A percentile compares a stretch with the other conserved stretches of the same genome.
Conservation (phyloP, 2,329 filamentous ascomycete species). For the Fusarium falciforme region DNA sequence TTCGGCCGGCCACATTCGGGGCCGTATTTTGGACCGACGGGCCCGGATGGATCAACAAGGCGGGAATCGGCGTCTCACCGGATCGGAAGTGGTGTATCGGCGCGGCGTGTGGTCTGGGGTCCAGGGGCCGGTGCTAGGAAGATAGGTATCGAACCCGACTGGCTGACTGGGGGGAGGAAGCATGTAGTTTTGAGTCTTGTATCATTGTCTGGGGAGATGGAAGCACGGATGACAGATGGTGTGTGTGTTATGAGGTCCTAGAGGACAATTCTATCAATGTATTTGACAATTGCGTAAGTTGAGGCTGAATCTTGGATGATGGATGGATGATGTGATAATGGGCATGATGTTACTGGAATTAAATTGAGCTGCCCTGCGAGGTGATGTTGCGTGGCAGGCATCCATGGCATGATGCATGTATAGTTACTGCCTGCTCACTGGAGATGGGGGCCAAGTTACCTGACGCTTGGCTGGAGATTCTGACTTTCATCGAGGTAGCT, state of each 20-base stretch:
- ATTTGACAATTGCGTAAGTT: not conserved
- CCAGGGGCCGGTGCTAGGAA: not conserved
- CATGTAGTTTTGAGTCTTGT: not conserved
- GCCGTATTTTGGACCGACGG: not conserved
- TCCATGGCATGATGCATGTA: not conserved
- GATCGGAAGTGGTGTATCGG: not conserved
- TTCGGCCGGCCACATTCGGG: conserved; percentile 14
- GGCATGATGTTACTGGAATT: not conserved
- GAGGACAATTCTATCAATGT: not conserved
- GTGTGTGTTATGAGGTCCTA: not conserved
- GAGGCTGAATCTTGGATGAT: not conserved
- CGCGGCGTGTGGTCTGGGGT: conserved; percentile 1
- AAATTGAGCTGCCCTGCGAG: not conserved
- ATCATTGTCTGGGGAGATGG: not conserved
- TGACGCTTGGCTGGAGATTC: not conserved
- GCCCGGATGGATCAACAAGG: conserved; percentile 8
- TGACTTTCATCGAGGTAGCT: not conserved
- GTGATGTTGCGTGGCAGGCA: not conserved
- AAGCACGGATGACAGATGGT: not conserved
- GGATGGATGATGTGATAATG: not conserved
- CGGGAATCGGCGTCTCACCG: not conserved
- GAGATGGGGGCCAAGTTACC: not conserved
- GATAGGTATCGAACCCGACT: not conserved
- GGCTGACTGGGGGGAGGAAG: not conserved
- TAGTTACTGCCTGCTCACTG: not conserved